Evolutionary conservation across 768 basidiomycete genomes (phyloP).

Genomic region (Pleurotus platypus): DNA sequence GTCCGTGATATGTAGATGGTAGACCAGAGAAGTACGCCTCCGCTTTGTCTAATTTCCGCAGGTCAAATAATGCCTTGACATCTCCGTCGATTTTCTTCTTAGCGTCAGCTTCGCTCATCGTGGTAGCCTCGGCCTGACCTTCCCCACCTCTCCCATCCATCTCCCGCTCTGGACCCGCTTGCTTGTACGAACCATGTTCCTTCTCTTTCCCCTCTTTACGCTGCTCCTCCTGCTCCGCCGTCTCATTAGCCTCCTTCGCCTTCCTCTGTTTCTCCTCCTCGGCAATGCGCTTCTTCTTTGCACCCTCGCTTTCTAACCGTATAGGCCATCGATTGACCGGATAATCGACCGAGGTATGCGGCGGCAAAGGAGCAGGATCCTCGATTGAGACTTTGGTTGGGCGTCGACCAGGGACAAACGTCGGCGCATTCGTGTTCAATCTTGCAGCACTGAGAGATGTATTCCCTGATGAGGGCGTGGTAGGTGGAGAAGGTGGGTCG

Average conservation of each 20-base stretch:
- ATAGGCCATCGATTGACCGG: conserved; percentile 37
- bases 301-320: conserved; percentile 62
- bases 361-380: conserved; percentile 31
- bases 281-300: conserved; percentile 43
- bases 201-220: conserved; percentile 37
- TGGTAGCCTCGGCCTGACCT: conserved; percentile 28
- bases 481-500: conserved; percentile 58
- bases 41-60: conserved; percentile 83
- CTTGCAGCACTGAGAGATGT: conserved; percentile 32
- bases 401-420: conserved; percentile 61
- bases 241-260: conserved; percentile 14
- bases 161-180: too few species aligned
- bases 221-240: conserved; percentile 51
- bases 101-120: conserved; percentile 66
- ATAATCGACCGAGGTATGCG: conserved; percentile 23
- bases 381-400: conserved; percentile 54
- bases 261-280: conserved; percentile 35
- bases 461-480: conserved; percentile 57
- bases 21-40: conserved; percentile 81
- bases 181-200: conserved; percentile 17
- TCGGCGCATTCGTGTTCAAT: conserved; percentile 58
- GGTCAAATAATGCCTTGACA: conserved; percentile 80
- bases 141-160: conserved; percentile 43
- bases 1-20: conserved; percentile 56
- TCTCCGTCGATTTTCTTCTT: conserved; percentile 79